Evolutionary conservation across 2,329 filamentous ascomycete species (phyloP), one percentile per base, ranked within the genome.

Genomic region (Amylocarpus encephaloides): DNA sequence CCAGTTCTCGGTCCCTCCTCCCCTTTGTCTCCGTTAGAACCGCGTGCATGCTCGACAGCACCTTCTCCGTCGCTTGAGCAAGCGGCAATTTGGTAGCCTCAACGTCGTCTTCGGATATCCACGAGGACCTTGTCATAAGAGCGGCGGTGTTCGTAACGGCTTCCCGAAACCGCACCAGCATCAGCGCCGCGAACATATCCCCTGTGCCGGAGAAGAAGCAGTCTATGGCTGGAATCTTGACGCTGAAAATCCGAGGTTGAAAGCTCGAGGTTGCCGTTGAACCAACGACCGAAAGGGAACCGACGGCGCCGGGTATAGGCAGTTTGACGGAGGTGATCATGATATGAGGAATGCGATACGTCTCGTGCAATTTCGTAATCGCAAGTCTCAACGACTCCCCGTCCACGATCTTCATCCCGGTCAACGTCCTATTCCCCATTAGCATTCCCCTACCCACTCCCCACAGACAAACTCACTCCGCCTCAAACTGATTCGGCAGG

Each of bases 141-240:
- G 65, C 66, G 15, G 63, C 55, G 1, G 49, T 71, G 2, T 69
- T 70, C 46, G 73, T 69, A 1, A 88, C 85, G 22, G 88, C 90
- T 72, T 97, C 88, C 51, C 92, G 84, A 64, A 98, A 82, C 29
- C 92, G 83, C 36, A 88, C 88, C 1, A 95, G 82, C 65, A 89
- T 90, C 41, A 98, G 76, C 6, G 92, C 92, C 29, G 90, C 92
- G 65, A 98, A 97, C 92, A 98, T 96, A 72, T 98, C 93, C 42
- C 93, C 93, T 0, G 94, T 97, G 36, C 93, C 93, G 61, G 86
- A 90, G 70, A 97, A 98, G 75, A 93, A 95, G 70, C 90, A 88
- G 65, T 95, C 87, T 52, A 96, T 83, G 26, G 85, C 80, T 0
- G 92, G 90, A 50, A 96, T 88, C 49, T 86, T 82, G 62, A 97